Conservation (phyloP, 1,284 basidiomycete species). For the Erythrobasidium hasegawianum region DNA sequence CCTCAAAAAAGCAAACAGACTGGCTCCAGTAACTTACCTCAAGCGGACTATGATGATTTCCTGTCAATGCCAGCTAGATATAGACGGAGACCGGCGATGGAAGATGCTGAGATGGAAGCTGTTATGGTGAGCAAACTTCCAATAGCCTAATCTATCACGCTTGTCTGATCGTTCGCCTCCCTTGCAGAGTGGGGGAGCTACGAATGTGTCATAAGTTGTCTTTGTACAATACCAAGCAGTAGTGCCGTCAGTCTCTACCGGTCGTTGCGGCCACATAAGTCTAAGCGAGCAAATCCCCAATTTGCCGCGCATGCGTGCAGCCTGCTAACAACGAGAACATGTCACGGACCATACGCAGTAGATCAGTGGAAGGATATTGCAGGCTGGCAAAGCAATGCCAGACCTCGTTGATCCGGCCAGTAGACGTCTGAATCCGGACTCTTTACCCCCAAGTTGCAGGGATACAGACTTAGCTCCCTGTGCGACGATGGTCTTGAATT, state of each 20-base stretch:
- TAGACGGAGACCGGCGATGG: conserved; percentile 62
- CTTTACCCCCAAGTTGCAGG: too few relatives aligned
- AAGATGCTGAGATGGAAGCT: conserved; percentile 70
- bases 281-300: neutral
- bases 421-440: too few relatives aligned
- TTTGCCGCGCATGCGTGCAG: too few relatives aligned
- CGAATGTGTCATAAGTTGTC: conserved; percentile 38
- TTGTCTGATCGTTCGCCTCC: conserved; percentile 9
- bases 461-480: too few relatives aligned
- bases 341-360: too few relatives aligned
- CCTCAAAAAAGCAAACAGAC: conserved; percentile 24
- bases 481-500: too few relatives aligned
- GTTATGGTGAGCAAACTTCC: conserved; percentile 60
- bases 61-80: conserved; percentile 72
- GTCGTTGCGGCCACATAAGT: too few relatives aligned
- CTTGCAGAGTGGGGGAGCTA: conserved; percentile 66
- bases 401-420: too few relatives aligned
- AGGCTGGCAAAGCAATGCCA: too few relatives aligned
- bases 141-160: neutral
- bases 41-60: conserved; percentile 60
- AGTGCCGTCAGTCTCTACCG: neutral
- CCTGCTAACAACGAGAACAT: too few relatives aligned
- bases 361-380: too few relatives aligned
- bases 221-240: neutral
- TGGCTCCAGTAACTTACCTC: conserved; percentile 45